phyloP scores from a whole-genome alignment of 139 green algal genomes.

The Helicosporidium sp. region DNA sequence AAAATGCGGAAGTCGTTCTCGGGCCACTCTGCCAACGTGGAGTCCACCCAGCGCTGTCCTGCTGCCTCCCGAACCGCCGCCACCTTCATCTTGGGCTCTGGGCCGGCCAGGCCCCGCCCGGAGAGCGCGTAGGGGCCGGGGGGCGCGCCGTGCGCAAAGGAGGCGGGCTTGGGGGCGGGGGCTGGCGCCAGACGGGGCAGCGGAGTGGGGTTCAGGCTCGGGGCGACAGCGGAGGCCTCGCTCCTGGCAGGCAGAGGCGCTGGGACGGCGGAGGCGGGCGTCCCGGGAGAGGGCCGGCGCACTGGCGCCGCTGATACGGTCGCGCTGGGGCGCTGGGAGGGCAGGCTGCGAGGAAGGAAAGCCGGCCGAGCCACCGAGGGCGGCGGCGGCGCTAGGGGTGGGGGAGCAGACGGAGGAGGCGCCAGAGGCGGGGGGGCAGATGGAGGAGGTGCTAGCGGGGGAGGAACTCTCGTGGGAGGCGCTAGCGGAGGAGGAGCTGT shows the following conservation, averaged over 20 bases:
- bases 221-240: too few relatives aligned
- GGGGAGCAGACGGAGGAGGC: not conserved
- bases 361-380: too few relatives aligned
- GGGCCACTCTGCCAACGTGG: slow-evolving; percentile 64
- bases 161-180: not conserved
- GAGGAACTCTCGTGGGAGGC: not conserved
- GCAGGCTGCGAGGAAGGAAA: too few relatives aligned
- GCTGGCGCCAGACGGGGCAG: not conserved
- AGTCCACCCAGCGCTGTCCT: slow-evolving; percentile 51
- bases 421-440: not conserved
- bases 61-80: slow-evolving; percentile 28
- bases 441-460: not conserved
- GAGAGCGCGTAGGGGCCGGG: not conserved
- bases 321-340: too few relatives aligned
- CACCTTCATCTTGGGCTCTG: slow-evolving; percentile 8
- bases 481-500: not conserved
- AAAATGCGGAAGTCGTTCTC: slow-evolving; percentile 91
- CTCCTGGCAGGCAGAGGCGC: too few relatives aligned
- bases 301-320: too few relatives aligned
- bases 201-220: not conserved
- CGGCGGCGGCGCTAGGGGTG: too few relatives aligned
- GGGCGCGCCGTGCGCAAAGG: not conserved
- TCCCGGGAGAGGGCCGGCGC: too few relatives aligned
- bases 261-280: too few relatives aligned
- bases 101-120: not conserved